Conservation (phyloP, 768 basidiomycete genomes). For the Nidularia pulvinata region DNA sequence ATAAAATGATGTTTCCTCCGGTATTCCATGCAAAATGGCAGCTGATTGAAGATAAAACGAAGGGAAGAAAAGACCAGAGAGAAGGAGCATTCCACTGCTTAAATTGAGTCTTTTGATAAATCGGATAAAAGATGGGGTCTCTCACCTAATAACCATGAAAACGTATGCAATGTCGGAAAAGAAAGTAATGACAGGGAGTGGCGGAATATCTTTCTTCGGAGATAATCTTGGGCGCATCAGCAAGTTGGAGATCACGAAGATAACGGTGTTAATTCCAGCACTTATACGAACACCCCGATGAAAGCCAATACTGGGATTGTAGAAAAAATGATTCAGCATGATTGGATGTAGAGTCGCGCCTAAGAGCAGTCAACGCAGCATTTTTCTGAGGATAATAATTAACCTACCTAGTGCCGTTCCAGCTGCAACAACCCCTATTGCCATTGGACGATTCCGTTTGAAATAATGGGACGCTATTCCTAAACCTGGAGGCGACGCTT, state of each 20-base stretch:
- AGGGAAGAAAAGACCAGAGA: conserved; percentile 7
- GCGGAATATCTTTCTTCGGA: conserved; percentile 7
- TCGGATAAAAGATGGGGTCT: neutral
- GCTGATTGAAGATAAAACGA: conserved; percentile 31
- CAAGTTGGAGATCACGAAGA: conserved; percentile 24
- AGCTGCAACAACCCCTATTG: conserved; percentile 43
- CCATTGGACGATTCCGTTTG: conserved; percentile 33
- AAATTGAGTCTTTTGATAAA: neutral
- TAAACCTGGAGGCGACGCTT: conserved; percentile 14
- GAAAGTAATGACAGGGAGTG: neutral
- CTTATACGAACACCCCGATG: conserved; percentile 30
- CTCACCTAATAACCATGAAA: neutral
- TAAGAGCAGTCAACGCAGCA: conserved; percentile 13
- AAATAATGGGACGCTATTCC: conserved; percentile 47
- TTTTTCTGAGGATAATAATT: neutral
- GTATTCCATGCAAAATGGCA: conserved; percentile 20
- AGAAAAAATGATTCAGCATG: conserved; percentile 37
- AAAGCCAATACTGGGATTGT: conserved; percentile 21
- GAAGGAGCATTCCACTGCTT: neutral
- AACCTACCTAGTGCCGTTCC: conserved; percentile 24
- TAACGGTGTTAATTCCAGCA: conserved; percentile 20
- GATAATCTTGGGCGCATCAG: conserved; percentile 29
- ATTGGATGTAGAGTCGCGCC: conserved; percentile 46
- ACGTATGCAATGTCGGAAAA: neutral
- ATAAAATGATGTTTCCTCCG: conserved; percentile 19